Evolutionary conservation across 2,329 filamentous ascomycete species (phyloP).

Genomic region (Fusarium nanum): DNA sequence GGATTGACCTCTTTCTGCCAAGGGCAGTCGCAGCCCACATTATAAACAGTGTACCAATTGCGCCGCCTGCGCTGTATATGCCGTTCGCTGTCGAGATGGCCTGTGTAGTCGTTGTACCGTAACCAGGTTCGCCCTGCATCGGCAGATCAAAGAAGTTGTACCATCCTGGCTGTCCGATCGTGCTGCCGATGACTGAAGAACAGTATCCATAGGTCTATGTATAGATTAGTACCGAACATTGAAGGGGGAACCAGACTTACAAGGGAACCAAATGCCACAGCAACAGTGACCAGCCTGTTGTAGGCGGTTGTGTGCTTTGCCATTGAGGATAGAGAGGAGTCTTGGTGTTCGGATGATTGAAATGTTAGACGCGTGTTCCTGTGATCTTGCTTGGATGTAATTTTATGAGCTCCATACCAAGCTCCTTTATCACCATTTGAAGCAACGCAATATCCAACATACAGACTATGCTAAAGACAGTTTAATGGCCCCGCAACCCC

Average conservation of each 20-base stretch:
- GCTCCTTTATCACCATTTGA: not conserved
- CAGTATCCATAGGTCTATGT: slow-evolving; percentile 65
- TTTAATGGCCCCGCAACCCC: not conserved
- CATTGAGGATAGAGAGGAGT: not conserved
- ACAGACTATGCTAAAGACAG: not conserved
- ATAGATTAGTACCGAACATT: no score
- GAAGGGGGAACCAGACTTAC: no score
- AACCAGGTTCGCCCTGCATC: slow-evolving; percentile 56
- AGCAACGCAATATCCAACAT: not conserved
- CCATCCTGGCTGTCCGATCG: slow-evolving; percentile 64
- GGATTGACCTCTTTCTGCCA: slow-evolving; percentile 58
- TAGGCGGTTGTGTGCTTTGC: slow-evolving; percentile 44
- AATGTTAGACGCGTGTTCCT: not conserved
- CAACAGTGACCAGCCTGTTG: slow-evolving; percentile 50
- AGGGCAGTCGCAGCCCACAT: slow-evolving; percentile 60
- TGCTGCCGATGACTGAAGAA: slow-evolving; percentile 61
- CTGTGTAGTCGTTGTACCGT: slow-evolving; percentile 57
- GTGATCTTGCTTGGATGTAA: not conserved
- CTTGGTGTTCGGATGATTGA: not conserved
- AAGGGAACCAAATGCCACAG: slow-evolving; percentile 49
- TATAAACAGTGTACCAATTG: slow-evolving; percentile 59
- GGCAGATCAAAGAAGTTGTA: slow-evolving; percentile 62
- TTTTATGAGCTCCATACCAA: not conserved
- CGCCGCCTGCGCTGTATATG: slow-evolving; percentile 60
- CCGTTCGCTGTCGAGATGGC: slow-evolving; percentile 62